Evolutionary conservation across 345 rosid genomes (phyloP).

Genomic region (Cardamine occulta): DNA sequence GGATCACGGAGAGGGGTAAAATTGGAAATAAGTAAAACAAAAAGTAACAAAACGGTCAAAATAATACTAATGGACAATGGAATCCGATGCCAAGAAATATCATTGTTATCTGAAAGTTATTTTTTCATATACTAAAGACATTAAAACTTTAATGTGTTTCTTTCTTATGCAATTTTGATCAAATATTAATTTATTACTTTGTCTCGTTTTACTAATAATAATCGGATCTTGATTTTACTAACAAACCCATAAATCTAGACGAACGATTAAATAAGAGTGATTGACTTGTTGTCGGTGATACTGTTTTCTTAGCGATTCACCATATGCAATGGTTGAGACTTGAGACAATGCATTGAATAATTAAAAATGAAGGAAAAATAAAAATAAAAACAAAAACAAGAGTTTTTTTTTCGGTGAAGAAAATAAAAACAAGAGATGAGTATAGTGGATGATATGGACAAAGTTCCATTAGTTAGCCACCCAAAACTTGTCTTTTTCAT

Average conservation of each 20-base stretch:
- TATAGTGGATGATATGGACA: constrained; percentile 42
- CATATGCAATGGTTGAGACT: constrained; percentile 30
- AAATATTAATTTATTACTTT: not conserved
- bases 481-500: constrained; percentile 45
- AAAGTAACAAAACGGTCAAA: constrained; percentile 25
- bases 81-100: constrained; percentile 28
- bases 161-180: constrained; percentile 14
- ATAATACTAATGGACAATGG: constrained; percentile 7
- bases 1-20: constrained; percentile 36
- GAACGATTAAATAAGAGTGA: constrained; percentile 16
- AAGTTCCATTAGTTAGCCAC: constrained; percentile 43
- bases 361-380: not conserved
- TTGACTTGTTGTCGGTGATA: constrained; percentile 41
- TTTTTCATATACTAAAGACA: not conserved
- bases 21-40: not conserved
- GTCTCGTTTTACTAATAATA: constrained; percentile 12
- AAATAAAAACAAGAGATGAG: not conserved
- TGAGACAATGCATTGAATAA: constrained; percentile 21
- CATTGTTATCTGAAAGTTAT: not conserved
- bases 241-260: constrained; percentile 19
- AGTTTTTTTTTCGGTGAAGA: no score
- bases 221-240: constrained; percentile 3
- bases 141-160: not conserved
- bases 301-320: constrained; percentile 27
- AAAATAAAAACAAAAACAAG: not conserved